Conservation (phyloP, 345 rosid species). For the Erysimum cheiranthoides region DNA sequence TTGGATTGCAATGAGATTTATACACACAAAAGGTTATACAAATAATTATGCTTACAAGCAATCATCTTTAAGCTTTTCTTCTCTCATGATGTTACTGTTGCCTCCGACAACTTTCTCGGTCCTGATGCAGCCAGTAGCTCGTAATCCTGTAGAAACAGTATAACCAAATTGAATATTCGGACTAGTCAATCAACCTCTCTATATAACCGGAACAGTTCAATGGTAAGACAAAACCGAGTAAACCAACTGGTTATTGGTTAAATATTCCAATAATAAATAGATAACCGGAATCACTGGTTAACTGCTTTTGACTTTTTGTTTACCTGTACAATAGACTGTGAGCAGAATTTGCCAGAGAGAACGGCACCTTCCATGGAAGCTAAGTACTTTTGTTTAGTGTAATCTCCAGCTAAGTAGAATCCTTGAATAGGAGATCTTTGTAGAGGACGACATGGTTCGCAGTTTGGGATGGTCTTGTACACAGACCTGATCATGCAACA, state of each 20-base stretch:
- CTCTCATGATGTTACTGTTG: slow-evolving; percentile 45
- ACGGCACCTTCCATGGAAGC: slow-evolving; percentile 99
- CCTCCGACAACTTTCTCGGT: slow-evolving; percentile 55
- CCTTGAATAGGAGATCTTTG: slow-evolving; percentile 91
- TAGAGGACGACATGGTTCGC: slow-evolving; percentile 92
- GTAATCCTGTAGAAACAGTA: slow-evolving; percentile 55
- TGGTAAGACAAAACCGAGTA: neutral
- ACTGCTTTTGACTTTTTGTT: neutral
- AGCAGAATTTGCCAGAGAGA: slow-evolving; percentile 92
- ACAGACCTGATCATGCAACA: slow-evolving; percentile 71
- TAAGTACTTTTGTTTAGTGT: slow-evolving; percentile 94
- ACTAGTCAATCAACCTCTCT: slow-evolving; percentile 3
- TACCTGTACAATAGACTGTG: slow-evolving; percentile 84
- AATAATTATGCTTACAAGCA: slow-evolving; percentile 20
- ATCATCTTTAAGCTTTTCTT: slow-evolving; percentile 18
- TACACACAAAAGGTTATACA: slow-evolving; percentile 27
- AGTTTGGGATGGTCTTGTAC: slow-evolving; percentile 81
- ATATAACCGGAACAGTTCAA: neutral
- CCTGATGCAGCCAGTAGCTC: slow-evolving; percentile 52
- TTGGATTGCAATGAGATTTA: slow-evolving; percentile 32
- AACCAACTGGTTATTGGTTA: neutral
- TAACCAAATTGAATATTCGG: neutral
- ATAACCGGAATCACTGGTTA: neutral
- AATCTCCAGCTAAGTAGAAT: slow-evolving; percentile 91
- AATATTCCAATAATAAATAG: neutral